phyloP scores from a whole-genome alignment of 129 eudicot species.

The Solidago caesia region DNA sequence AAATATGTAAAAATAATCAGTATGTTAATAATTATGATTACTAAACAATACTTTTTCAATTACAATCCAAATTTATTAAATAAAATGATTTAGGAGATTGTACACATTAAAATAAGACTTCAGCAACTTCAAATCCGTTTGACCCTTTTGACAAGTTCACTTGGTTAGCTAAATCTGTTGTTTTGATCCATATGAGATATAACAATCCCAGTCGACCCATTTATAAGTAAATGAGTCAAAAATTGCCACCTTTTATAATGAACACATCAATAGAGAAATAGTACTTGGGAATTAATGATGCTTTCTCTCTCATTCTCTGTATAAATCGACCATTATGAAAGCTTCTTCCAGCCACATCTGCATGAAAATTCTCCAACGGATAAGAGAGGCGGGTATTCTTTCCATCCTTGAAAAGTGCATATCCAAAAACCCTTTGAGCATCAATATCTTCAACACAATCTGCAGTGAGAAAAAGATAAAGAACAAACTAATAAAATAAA shows the following conservation, averaged over 20 bases:
- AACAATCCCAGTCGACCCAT: background rate
- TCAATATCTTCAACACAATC: conserved; percentile 86
- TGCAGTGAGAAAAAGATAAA: conserved; percentile 25
- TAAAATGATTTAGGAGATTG: background rate
- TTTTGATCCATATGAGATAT: background rate
- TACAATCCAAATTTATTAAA: background rate
- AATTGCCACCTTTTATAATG: background rate
- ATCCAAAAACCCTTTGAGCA: conserved; percentile 83
- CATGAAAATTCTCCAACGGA: conserved; percentile 74
- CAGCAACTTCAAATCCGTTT: background rate
- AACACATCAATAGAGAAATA: background rate
- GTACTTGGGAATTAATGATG: conserved; percentile 79
- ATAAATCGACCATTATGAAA: conserved; percentile 87
- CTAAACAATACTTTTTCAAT: background rate
- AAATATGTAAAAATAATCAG: background rate
- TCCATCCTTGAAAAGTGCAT: conserved; percentile 86
- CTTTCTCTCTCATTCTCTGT: conserved; percentile 79
- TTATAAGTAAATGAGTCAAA: background rate
- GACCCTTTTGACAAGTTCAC: background rate
- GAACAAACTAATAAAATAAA: conserved; percentile 18
- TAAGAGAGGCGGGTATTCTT: conserved; percentile 63
- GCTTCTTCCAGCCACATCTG: conserved; percentile 82
- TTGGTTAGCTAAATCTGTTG: background rate
- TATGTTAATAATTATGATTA: background rate
- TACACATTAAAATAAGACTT: background rate